Percentiles rank a stretch among this genome's conserved stretches.
Evolutionary conservation across 176 grass and related monocot species (phyloP).

Genomic region (Cenchrus fungigraminus): DNA sequence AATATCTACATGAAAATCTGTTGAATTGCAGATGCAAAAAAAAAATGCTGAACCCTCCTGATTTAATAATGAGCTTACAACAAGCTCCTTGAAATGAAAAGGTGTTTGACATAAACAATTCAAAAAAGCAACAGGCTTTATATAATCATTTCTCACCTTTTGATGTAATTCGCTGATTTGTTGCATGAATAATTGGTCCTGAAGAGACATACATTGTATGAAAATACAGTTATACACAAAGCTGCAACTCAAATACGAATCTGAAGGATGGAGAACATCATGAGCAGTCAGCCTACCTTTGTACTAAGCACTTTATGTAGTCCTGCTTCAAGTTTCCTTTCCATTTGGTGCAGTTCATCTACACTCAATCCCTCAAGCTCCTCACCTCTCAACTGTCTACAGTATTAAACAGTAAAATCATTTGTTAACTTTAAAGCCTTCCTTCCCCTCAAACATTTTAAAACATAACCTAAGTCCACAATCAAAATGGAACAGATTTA

Average conservation of each 20-base stretch:
- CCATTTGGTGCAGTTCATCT: constrained; percentile 77
- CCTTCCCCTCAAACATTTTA: constrained; percentile 18
- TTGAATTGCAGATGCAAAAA: too few species aligned
- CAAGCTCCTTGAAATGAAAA: too few species aligned
- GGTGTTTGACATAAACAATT: neutral
- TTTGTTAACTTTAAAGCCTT: neutral
- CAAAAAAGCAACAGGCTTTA: neutral
- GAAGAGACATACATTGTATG: constrained; percentile 26
- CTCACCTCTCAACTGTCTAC: constrained; percentile 92
- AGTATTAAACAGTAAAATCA: constrained; percentile 12
- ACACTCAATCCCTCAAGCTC: constrained; percentile 73
- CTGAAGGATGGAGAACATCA: constrained; percentile 19
- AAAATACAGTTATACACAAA: constrained; percentile 25
- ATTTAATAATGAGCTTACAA: too few species aligned
- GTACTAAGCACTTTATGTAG: constrained; percentile 67
- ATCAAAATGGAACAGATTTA: constrained; percentile 10
- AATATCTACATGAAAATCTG: neutral
- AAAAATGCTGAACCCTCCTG: too few species aligned
- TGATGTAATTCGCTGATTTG: constrained; percentile 72
- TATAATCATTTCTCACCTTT: constrained; percentile 62
- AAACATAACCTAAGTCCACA: constrained; percentile 74
- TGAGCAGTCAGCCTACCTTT: constrained; percentile 60
- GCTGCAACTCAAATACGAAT: neutral
- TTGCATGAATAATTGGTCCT: constrained; percentile 76
- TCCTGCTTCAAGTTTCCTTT: constrained; percentile 84